These are phyloP conservation scores for Selaginella tamariscina DNA, from an alignment of 75 land plant species.

Conservation along the genomic window DNA sequence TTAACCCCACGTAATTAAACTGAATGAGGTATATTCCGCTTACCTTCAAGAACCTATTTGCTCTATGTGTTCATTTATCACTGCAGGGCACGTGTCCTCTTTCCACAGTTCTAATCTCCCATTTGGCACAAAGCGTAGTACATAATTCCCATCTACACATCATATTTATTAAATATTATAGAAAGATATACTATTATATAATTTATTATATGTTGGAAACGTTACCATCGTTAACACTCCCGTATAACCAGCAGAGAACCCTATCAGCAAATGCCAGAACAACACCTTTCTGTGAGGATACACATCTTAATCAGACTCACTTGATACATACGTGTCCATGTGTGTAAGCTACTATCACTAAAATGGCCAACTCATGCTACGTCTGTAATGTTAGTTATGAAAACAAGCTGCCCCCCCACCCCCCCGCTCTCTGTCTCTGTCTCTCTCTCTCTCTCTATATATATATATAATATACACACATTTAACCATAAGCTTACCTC, in stretches of 20 bases:
- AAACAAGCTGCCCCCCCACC: not conserved
- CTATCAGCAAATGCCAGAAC: slow-evolving; percentile 95
- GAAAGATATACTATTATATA: slow-evolving; percentile 2
- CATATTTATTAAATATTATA: not conserved
- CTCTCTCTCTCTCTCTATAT: no score
- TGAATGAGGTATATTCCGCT: no score
- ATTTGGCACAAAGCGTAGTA: slow-evolving; percentile 51
- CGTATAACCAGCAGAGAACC: slow-evolving; percentile 96
- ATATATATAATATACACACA: no score
- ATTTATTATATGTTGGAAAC: not conserved
- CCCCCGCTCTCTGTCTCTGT: no score
- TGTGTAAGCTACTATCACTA: not conserved
- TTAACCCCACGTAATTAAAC: no score
- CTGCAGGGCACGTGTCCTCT: slow-evolving; percentile 63
- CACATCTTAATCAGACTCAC: not conserved
- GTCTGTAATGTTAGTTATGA: not conserved
- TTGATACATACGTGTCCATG: slow-evolving; percentile 3
- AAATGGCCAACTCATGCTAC: not conserved
- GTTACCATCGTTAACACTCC: slow-evolving; percentile 90
- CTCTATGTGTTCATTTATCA: slow-evolving; percentile 50
- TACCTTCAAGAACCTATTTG: not conserved
- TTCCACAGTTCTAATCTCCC: slow-evolving; percentile 72
- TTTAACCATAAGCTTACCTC: slow-evolving; percentile 51
- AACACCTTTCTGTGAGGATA: slow-evolving; percentile 58
- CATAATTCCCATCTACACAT: slow-evolving; percentile 79